Conservation (phyloP, 495 filamentous ascomycete genomes). For the Annulohypoxylon stygium region DNA sequence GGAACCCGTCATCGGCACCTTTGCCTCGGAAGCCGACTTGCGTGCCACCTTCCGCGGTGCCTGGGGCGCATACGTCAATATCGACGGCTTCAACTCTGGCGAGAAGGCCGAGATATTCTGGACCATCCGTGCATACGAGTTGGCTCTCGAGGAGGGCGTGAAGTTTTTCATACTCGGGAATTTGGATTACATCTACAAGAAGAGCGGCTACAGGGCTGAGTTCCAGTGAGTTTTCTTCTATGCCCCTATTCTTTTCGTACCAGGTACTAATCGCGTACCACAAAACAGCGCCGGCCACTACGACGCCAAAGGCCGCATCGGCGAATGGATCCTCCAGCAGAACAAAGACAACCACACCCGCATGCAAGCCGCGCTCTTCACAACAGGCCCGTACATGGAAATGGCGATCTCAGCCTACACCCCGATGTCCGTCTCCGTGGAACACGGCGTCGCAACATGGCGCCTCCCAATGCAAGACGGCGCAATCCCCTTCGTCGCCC, state of each 20-base stretch:
- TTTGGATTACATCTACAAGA: slow-evolving; percentile 62
- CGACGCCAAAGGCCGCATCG: slow-evolving; percentile 68
- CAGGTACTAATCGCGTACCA: not conserved
- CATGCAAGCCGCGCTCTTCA: slow-evolving; percentile 65
- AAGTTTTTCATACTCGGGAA: slow-evolving; percentile 67
- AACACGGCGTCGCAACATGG: slow-evolving; percentile 60
- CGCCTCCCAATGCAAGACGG: slow-evolving; percentile 59
- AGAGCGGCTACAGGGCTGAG: slow-evolving; percentile 59
- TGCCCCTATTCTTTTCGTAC: not conserved
- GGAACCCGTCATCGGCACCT: slow-evolving; percentile 60
- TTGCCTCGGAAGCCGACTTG: slow-evolving; percentile 61
- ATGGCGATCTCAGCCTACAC: slow-evolving; percentile 58
- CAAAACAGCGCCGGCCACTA: slow-evolving; percentile 58
- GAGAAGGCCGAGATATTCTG: slow-evolving; percentile 68
- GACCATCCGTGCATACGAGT: slow-evolving; percentile 67
- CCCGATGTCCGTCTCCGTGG: slow-evolving; percentile 55
- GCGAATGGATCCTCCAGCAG: slow-evolving; percentile 63
- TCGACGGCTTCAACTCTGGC: slow-evolving; percentile 66
- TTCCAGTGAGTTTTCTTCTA: slow-evolving; percentile 50
- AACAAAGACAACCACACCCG: slow-evolving; percentile 49
- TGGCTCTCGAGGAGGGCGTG: slow-evolving; percentile 64
- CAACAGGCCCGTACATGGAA: slow-evolving; percentile 68
- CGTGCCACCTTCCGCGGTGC: slow-evolving; percentile 58
- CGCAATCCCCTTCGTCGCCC: slow-evolving; percentile 59
- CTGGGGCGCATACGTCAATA: slow-evolving; percentile 67